A percentile compares a stretch with the other conserved stretches of the same genome.
Conservation (phyloP, 2,329 filamentous ascomycete species). For the Apiospora marii region DNA sequence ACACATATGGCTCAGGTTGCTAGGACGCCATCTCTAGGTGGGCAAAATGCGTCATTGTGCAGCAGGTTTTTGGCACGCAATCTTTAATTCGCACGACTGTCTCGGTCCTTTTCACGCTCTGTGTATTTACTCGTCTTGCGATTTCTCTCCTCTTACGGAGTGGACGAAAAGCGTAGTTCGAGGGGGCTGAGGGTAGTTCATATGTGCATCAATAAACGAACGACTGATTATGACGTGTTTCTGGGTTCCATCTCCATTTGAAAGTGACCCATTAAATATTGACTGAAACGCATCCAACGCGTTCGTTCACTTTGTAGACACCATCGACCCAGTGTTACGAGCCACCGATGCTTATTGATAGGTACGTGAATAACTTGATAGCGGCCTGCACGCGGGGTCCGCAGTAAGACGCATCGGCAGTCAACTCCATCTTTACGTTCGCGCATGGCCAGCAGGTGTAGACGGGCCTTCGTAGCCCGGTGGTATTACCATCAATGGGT, state of each 20-base stretch:
- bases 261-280: neutral
- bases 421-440: neutral
- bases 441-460: neutral
- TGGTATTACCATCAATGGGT: too few species aligned
- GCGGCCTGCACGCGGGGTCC: neutral
- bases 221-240: slow-evolving; percentile 16
- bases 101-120: slow-evolving; percentile 25
- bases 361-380: neutral
- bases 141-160: neutral
- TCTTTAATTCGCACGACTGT: slow-evolving; percentile 25
- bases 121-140: slow-evolving; percentile 24
- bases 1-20: slow-evolving; percentile 19
- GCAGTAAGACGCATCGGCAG: neutral
- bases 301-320: neutral
- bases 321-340: neutral
- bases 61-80: slow-evolving; percentile 24
- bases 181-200: slow-evolving; percentile 23
- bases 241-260: neutral
- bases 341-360: neutral
- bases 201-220: slow-evolving; percentile 23
- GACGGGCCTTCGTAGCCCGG: neutral
- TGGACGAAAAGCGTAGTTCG: slow-evolving; percentile 19
- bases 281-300: neutral
- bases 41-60: slow-evolving; percentile 20
- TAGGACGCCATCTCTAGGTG: slow-evolving; percentile 22